These are phyloP conservation scores for Amanita subjunquillea DNA, from an alignment of 768 basidiomycete genomes.

Conservation along the genomic window DNA sequence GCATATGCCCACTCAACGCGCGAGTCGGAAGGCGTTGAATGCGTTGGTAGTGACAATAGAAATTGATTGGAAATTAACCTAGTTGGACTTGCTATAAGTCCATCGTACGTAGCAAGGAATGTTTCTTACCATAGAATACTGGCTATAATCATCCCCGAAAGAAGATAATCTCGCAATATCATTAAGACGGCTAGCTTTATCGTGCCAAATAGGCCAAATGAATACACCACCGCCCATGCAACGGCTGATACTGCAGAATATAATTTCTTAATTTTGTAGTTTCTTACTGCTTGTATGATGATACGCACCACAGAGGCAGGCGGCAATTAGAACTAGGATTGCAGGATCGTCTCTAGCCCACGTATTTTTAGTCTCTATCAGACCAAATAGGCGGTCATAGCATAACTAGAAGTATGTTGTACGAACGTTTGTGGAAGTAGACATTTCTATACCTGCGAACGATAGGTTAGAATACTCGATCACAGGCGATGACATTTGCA, in stretches of 20 bases:
- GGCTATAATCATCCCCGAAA: slow-evolving; percentile 64
- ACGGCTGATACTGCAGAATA: slow-evolving; percentile 58
- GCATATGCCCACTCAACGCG: slow-evolving; percentile 89
- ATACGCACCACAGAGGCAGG: slow-evolving; percentile 60
- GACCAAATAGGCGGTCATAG: neutral
- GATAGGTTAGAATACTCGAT: slow-evolving; percentile 7
- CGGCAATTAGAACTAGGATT: slow-evolving; percentile 78
- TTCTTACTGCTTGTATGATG: neutral
- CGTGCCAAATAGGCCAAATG: slow-evolving; percentile 42
- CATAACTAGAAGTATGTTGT: neutral
- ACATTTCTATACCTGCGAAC: slow-evolving; percentile 78
- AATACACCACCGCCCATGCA: slow-evolving; percentile 83
- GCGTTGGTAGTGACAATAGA: slow-evolving; percentile 62
- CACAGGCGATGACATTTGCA: slow-evolving; percentile 9
- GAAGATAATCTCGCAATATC: slow-evolving; percentile 83
- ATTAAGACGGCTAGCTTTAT: slow-evolving; percentile 66
- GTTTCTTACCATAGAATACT: slow-evolving; percentile 62
- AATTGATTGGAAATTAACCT: slow-evolving; percentile 68
- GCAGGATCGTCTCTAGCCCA: slow-evolving; percentile 98
- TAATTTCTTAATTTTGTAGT: neutral
- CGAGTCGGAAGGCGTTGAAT: slow-evolving; percentile 59
- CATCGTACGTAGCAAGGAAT: slow-evolving; percentile 6
- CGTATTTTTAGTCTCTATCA: slow-evolving; percentile 89
- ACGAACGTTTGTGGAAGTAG: slow-evolving; percentile 92
- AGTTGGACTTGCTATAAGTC: slow-evolving; percentile 9